A percentile compares a stretch with the other conserved stretches of the same genome.
Conservation (phyloP, 2,329 filamentous ascomycete genomes). For the Microascus cirrosus region DNA sequence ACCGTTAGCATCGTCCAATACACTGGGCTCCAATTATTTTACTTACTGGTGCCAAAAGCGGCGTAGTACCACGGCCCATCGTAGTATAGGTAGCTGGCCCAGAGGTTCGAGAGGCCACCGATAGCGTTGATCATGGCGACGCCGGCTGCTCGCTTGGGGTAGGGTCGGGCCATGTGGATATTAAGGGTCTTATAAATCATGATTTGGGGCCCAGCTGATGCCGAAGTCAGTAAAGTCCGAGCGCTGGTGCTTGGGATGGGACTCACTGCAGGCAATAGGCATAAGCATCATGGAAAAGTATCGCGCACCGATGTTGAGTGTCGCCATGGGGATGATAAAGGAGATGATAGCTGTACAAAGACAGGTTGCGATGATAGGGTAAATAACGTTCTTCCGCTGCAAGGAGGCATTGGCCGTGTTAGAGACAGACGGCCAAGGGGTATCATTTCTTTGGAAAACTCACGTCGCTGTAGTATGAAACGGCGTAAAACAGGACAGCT, state of each 20-base stretch:
- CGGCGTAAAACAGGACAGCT: slow-evolving; percentile 34
- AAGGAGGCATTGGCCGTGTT: slow-evolving; percentile 17
- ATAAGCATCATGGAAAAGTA: slow-evolving; percentile 37
- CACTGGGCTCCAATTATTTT: neutral
- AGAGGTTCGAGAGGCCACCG: slow-evolving; percentile 41
- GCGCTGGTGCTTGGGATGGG: neutral
- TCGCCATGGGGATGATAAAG: slow-evolving; percentile 56
- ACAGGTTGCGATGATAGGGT: slow-evolving; percentile 52
- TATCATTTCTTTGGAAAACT: neutral
- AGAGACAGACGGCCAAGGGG: slow-evolving; percentile 13
- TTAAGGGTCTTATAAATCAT: slow-evolving; percentile 60
- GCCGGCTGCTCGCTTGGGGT: slow-evolving; percentile 56
- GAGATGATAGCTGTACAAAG: slow-evolving; percentile 47
- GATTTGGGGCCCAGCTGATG: slow-evolving; percentile 8
- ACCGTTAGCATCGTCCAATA: slow-evolving; percentile 6
- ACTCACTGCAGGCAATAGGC: slow-evolving; percentile 13
- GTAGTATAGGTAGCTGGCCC: slow-evolving; percentile 52
- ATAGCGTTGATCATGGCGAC: slow-evolving; percentile 62
- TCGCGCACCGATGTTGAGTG: slow-evolving; percentile 43
- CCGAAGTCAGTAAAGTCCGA: neutral
- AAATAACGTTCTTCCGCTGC: slow-evolving; percentile 58
- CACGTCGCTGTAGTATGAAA: slow-evolving; percentile 44
- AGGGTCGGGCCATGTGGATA: slow-evolving; percentile 55
- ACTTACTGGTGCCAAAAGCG: slow-evolving; percentile 11
- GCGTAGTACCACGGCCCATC: slow-evolving; percentile 11